Conservation (phyloP, 257 asterid species). For the Pogostemon cablin region DNA sequence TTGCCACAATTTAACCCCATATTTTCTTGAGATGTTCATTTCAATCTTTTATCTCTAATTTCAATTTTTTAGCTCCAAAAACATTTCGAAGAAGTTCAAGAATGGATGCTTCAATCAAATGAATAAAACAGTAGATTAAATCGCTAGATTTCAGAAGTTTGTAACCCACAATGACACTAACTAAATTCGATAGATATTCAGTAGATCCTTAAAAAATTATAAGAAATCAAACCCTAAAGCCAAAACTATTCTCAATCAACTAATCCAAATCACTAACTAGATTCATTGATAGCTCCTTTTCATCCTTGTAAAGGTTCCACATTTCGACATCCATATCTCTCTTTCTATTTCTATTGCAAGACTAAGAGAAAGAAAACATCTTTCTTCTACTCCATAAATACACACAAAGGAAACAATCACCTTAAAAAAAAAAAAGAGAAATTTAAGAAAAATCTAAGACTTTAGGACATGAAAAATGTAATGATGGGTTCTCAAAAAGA, state of each 20-base stretch:
- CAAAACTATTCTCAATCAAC: constrained; percentile 12
- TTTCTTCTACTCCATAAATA: not conserved
- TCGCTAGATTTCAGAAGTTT: not conserved
- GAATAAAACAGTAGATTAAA: constrained; percentile 6
- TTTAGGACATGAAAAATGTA: not conserved
- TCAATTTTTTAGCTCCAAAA: constrained; percentile 12
- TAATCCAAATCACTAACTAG: constrained; percentile 10
- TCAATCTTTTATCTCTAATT: too few relatives aligned
- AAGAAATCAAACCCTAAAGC: not conserved
- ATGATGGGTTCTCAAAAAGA: constrained; percentile 5
- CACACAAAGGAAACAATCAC: not conserved
- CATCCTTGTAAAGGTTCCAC: not conserved
- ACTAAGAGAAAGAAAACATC: not conserved
- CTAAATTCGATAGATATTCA: constrained; percentile 14
- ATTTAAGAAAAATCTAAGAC: constrained; percentile 9
- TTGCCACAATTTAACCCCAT: not conserved
- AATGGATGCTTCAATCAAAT: constrained; percentile 12
- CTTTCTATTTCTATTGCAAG: too few relatives aligned
- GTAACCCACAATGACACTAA: not conserved
- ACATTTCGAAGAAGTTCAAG: not conserved
- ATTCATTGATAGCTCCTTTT: not conserved
- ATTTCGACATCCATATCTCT: not conserved
- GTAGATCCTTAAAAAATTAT: not conserved
- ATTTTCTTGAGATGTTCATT: too few relatives aligned
- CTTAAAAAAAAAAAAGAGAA: not conserved